Base-by-base conservation (phyloP, 495 filamentous ascomycete species). In the Friedmanniomyces simplex region DNA sequence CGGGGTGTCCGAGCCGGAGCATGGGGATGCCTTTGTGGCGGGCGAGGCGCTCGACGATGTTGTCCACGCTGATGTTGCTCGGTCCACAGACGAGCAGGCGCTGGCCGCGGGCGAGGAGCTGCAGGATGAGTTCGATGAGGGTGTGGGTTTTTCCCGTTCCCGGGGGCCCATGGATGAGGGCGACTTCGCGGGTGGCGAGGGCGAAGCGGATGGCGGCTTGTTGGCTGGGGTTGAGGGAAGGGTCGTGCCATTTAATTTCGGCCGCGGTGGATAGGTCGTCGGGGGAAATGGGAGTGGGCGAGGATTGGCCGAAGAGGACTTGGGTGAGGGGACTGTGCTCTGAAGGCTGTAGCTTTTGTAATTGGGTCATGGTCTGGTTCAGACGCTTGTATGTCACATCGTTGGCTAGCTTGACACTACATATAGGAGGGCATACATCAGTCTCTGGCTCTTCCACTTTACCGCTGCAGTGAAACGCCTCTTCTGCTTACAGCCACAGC, bases 121-220 rank as follows among this genome's bases (percentile, higher is more conserved):
- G 93, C 28, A 91, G 76, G 55, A 97, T 94, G 20, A 97, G 75
- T 67, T 99, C 93, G 51, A 99, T 93, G 24, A 99, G 73, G 0
- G 94, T 99, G 69, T 97, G 91, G 0, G 93, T 99, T 65, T 99
- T 99, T 24, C 93, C 93, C 0, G 93, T 99, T 7, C 93, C 93
- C 0, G 93, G 93, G 1, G 93, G 93, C 0, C 93, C 93, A 69
- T 97, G 93, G 53, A 99, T 95, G 52, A 99, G 76, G 5, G 89
- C 90, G 26, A 99, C 81, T 69, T 97, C 90, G 57, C 73, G 76
- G 4, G 86, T 85, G 20, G 81, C 85, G 37, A 99, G 73, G 0
- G 94, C 89, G 70, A 97, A 99, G 56, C 79, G 74, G 55, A 99
- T 87, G 11, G 91, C 91, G 59, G 91, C 83, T 69, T 91, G 93